phyloP scores from a whole-genome alignment of 306 rosid genomes.

The Biancaea sappan region DNA sequence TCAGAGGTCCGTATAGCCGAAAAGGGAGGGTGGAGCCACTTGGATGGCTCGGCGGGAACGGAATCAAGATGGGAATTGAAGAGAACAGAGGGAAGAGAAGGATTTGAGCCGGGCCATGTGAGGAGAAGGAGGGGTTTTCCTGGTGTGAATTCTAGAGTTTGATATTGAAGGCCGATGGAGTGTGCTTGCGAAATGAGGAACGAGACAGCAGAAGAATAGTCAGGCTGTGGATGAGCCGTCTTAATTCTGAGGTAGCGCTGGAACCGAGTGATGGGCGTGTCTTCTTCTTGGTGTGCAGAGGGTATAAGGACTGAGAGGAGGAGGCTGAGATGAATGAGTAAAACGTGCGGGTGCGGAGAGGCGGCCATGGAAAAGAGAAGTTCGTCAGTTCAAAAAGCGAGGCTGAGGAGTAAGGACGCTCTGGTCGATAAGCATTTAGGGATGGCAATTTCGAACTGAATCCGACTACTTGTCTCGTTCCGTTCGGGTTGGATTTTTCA shows the following conservation, averaged over 20 bases:
- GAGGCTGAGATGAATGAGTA: background rate
- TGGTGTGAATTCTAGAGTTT: slow-evolving; percentile 52
- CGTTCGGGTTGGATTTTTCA: no score
- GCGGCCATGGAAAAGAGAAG: slow-evolving; percentile 17
- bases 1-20: slow-evolving; percentile 59
- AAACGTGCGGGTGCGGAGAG: background rate
- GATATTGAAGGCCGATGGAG: slow-evolving; percentile 46
- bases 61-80: slow-evolving; percentile 96
- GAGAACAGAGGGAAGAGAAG: slow-evolving; percentile 76
- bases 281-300: slow-evolving; percentile 17
- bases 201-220: slow-evolving; percentile 71
- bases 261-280: slow-evolving; percentile 75
- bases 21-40: slow-evolving; percentile 90
- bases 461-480: no score
- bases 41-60: slow-evolving; percentile 83
- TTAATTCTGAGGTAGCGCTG: slow-evolving; percentile 76
- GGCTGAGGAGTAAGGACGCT: no score
- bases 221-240: slow-evolving; percentile 84
- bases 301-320: background rate
- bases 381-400: no score
- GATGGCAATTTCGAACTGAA: no score
- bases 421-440: no score
- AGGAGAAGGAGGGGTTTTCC: slow-evolving; percentile 76
- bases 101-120: slow-evolving; percentile 77
- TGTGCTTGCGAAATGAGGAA: slow-evolving; percentile 66